phyloP scores from a whole-genome alignment of 2,329 filamentous ascomycete genomes.

The Trichoderma hamatum region DNA sequence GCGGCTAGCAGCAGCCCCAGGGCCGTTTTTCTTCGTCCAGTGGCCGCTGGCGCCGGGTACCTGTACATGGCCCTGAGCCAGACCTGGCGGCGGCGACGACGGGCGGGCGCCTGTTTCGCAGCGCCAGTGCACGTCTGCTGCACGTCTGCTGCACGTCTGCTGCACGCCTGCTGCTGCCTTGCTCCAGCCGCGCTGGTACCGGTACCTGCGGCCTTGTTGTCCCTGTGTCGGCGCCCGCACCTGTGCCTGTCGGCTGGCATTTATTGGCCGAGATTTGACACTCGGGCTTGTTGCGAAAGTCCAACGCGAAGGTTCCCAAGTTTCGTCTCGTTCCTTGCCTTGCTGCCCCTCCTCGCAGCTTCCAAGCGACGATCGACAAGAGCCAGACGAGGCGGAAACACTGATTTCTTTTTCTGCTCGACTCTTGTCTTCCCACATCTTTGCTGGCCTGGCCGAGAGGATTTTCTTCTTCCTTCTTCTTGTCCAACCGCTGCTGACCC shows the following conservation, averaged over 20 bases:
- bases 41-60: neutral
- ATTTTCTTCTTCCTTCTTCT: neutral
- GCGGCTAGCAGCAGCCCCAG: neutral
- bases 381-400: neutral
- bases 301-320: constrained; percentile 12
- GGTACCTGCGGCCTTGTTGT: neutral
- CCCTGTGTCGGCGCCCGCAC: constrained; percentile 2
- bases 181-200: neutral
- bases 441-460: neutral
- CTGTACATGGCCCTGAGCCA: neutral
- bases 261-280: constrained; percentile 25
- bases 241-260: constrained; percentile 10
- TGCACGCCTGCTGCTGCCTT: neutral
- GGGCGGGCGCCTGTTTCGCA: neutral
- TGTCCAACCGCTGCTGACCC: constrained; percentile 2
- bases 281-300: constrained; percentile 20
- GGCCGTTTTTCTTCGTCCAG: neutral
- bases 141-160: too few species aligned
- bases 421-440: neutral
- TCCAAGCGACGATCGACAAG: constrained; percentile 1
- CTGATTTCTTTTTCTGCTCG: neutral
- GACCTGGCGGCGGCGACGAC: neutral
- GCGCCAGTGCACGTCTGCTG: too few species aligned
- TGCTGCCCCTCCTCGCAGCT: constrained; percentile 22
- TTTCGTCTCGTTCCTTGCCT: constrained; percentile 17